A percentile compares a stretch with the other conserved stretches of the same genome.
These are phyloP conservation scores for Magnaporthales sp. DNA, from an alignment of 2,329 filamentous ascomycete genomes.

Conservation along the genomic window DNA sequence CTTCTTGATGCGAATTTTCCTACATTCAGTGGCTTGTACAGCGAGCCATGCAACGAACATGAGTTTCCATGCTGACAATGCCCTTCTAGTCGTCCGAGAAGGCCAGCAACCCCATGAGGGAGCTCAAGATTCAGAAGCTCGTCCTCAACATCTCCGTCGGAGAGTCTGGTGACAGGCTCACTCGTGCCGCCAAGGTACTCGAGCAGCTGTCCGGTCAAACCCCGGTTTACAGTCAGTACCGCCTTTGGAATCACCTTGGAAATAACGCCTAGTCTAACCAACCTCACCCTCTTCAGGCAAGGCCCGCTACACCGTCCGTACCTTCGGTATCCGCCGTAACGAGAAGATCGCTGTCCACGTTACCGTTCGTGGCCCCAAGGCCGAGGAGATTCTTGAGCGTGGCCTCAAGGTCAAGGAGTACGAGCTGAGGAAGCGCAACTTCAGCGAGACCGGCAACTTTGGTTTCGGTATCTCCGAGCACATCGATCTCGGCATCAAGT, in stretches of 20 bases:
- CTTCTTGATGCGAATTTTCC: neutral
- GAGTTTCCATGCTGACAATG: constrained; percentile 16
- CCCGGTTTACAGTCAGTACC: constrained; percentile 87
- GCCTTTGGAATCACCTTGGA: neutral
- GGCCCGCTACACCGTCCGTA: constrained; percentile 99
- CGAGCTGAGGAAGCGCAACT: constrained; percentile 98
- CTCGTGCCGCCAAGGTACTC: constrained; percentile 98
- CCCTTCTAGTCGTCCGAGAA: constrained; percentile 61
- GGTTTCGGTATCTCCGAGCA: constrained; percentile 99
- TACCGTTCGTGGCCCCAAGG: constrained; percentile 94
- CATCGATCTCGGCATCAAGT: constrained; percentile 99
- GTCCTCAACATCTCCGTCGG: constrained; percentile 99
- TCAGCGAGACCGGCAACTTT: constrained; percentile 99
- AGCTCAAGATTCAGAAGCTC: constrained; percentile 98
- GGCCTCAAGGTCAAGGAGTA: constrained; percentile 99
- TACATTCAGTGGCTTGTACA: neutral
- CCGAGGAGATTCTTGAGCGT: constrained; percentile 99
- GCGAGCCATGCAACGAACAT: neutral
- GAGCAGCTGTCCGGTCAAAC: constrained; percentile 99
- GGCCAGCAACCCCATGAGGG: constrained; percentile 96
- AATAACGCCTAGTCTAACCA: neutral
- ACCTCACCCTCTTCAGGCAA: constrained; percentile 55
- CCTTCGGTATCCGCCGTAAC: constrained; percentile 99
- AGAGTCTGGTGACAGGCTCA: constrained; percentile 99
- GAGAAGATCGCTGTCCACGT: constrained; percentile 99